Evolutionary conservation across 2,329 filamentous ascomycete species (phyloP).

Genomic region (Tolypocladium tundrense): DNA sequence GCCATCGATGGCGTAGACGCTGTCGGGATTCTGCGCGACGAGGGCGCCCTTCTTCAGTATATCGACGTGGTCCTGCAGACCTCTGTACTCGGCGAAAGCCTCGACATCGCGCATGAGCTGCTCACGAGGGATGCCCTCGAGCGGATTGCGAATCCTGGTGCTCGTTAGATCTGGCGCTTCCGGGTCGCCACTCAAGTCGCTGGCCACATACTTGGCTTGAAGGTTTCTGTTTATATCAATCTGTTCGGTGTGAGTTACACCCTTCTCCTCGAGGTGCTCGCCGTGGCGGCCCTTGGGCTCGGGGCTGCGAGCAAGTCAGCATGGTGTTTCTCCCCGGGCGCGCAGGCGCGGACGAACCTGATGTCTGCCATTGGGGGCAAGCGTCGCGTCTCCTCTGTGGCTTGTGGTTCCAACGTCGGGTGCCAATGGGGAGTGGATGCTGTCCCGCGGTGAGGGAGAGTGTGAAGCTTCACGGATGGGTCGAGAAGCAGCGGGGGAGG

Average conservation of each 20-base stretch:
- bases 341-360: slow-evolving; percentile 5
- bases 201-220: slow-evolving; percentile 28
- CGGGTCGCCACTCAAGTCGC: background rate
- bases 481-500: slow-evolving; percentile 4
- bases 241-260: slow-evolving; percentile 17
- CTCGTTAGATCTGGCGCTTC: background rate
- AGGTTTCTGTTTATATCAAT: slow-evolving; percentile 27
- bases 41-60: slow-evolving; percentile 47
- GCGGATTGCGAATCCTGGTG: slow-evolving; percentile 34
- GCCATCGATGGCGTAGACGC: slow-evolving; percentile 43
- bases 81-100: slow-evolving; percentile 45
- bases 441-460: background rate
- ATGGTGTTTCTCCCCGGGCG: background rate
- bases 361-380: slow-evolving; percentile 12
- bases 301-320: slow-evolving; percentile 3
- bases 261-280: slow-evolving; percentile 16
- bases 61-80: slow-evolving; percentile 46
- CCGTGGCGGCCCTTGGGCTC: slow-evolving; percentile 7
- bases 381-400: background rate
- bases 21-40: slow-evolving; percentile 47
- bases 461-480: background rate
- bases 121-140: slow-evolving; percentile 37
- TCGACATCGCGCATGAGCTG: slow-evolving; percentile 49
- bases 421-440: background rate
- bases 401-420: background rate